phyloP scores from a whole-genome alignment of 2,329 filamentous ascomycete genomes.

The Beauveria rudraprayagi region DNA sequence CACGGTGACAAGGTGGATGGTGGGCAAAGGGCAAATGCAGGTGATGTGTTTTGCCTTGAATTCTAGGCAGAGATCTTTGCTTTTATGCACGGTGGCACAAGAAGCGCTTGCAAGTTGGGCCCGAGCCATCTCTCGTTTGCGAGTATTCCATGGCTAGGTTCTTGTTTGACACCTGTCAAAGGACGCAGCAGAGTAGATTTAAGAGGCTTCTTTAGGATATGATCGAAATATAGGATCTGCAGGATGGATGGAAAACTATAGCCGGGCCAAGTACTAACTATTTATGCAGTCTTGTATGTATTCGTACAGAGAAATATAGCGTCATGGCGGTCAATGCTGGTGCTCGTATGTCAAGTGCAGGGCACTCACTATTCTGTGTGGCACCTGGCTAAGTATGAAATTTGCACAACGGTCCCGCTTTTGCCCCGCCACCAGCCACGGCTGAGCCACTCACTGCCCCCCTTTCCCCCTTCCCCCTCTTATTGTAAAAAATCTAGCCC shows the following conservation, averaged over 20 bases:
- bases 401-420: background rate
- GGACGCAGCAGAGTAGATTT: background rate
- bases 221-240: no score
- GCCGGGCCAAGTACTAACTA: no score
- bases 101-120: background rate
- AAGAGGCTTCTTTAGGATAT: no score
- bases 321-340: background rate
- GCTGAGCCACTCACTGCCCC: background rate
- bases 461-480: background rate
- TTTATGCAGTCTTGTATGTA: background rate
- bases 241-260: no score
- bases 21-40: background rate
- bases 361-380: background rate
- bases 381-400: background rate
- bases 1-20: background rate
- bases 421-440: slow-evolving; percentile 4
- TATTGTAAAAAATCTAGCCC: background rate
- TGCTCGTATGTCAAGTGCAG: background rate
- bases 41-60: background rate
- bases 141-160: background rate
- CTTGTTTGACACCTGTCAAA: background rate
- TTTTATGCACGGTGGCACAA: background rate
- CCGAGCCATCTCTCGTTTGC: background rate
- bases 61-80: background rate
- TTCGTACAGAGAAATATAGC: background rate